phyloP scores from a whole-genome alignment of 1,139 yeast species.

The Kluyveromyces sp. region DNA sequence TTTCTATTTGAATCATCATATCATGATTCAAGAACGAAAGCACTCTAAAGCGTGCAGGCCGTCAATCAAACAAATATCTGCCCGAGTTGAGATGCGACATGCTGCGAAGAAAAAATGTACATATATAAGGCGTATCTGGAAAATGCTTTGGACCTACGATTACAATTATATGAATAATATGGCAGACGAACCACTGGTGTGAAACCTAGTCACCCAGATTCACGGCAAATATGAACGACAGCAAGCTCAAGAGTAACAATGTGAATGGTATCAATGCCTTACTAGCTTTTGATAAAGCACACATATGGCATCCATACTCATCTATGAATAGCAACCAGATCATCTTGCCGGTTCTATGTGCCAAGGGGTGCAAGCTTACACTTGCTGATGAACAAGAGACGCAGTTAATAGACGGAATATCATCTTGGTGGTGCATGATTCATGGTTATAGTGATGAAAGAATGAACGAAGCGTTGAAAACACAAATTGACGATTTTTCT shows the following conservation, averaged over 20 bases:
- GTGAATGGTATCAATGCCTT: constrained; percentile 2
- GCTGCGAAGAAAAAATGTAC: neutral
- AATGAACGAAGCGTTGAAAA: constrained; percentile 24
- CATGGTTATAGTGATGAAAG: constrained; percentile 30
- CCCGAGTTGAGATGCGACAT: neutral
- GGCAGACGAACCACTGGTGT: neutral
- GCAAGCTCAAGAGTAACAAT: neutral
- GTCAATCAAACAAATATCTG: neutral
- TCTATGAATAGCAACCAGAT: constrained; percentile 26
- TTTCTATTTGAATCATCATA: neutral
- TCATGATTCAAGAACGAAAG: neutral
- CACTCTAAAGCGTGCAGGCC: neutral
- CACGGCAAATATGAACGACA: neutral
- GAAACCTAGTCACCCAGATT: neutral
- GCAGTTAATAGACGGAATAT: constrained; percentile 29
- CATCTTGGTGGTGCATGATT: constrained; percentile 33
- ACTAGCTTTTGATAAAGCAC: constrained; percentile 23
- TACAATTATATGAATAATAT: neutral
- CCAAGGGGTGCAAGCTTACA: constrained; percentile 22
- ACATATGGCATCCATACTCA: constrained; percentile 33
- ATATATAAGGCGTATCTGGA: neutral
- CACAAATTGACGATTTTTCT: constrained; percentile 24
- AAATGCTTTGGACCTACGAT: neutral
- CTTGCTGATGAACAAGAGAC: constrained; percentile 14
- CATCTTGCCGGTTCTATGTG: constrained; percentile 27